phyloP scores from a whole-genome alignment of 2,329 filamentous ascomycete species.

The Gyromitra esculenta region DNA sequence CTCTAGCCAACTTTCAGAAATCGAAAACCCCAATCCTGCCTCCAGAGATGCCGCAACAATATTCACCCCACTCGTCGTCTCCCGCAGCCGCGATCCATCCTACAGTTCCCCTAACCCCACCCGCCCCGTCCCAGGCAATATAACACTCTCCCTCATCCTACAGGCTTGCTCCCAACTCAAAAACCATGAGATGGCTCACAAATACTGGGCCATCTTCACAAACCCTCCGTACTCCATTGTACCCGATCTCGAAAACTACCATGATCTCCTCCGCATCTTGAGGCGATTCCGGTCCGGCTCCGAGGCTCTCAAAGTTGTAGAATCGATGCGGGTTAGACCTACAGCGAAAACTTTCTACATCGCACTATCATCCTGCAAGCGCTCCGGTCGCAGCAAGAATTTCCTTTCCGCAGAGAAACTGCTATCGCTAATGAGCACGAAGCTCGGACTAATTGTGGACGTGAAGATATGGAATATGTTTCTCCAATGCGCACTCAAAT shows the following conservation, averaged over 20 bases:
- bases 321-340: slow-evolving; percentile 61
- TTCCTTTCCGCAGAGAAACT: slow-evolving; percentile 39
- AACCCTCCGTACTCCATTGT: slow-evolving; percentile 67
- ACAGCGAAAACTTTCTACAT: slow-evolving; percentile 55
- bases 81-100: background rate
- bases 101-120: slow-evolving; percentile 10
- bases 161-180: slow-evolving; percentile 70
- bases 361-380: slow-evolving; percentile 55
- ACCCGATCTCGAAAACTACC: slow-evolving; percentile 78
- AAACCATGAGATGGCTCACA: slow-evolving; percentile 70
- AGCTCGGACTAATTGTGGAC: slow-evolving; percentile 20
- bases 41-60: background rate
- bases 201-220: slow-evolving; percentile 82
- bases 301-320: slow-evolving; percentile 70
- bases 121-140: slow-evolving; percentile 53
- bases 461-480: slow-evolving; percentile 51
- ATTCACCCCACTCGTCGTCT: slow-evolving; percentile 5
- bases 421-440: slow-evolving; percentile 11
- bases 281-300: slow-evolving; percentile 73
- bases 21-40: background rate
- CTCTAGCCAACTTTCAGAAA: background rate
- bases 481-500: slow-evolving; percentile 40
- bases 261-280: slow-evolving; percentile 74
- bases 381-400: slow-evolving; percentile 30
- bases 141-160: slow-evolving; percentile 73